These are phyloP conservation scores for Crithidia thermophila DNA, from an alignment of 208 protist species.

Conservation along the genomic window DNA sequence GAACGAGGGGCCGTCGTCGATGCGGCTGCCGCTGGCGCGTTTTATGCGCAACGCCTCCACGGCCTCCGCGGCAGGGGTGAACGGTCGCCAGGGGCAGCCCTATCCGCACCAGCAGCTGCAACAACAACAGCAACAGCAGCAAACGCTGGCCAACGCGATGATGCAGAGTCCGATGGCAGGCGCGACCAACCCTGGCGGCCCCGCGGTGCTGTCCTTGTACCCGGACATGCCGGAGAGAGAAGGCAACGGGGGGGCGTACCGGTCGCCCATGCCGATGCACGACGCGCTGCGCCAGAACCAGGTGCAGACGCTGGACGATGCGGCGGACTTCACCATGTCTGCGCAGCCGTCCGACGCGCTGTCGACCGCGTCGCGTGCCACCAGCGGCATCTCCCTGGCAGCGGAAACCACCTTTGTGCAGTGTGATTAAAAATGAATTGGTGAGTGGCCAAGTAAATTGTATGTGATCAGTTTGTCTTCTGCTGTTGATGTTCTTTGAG, in stretches of 20 bases:
- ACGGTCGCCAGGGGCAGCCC: not conserved
- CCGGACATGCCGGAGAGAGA: not conserved
- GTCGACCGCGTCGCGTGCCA: slow-evolving; percentile 9
- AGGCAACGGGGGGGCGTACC: not conserved
- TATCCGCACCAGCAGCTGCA: not conserved
- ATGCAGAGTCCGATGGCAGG: too few relatives aligned
- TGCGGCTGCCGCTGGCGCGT: slow-evolving; percentile 13
- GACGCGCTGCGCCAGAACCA: slow-evolving; percentile 9
- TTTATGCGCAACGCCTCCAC: slow-evolving; percentile 16
- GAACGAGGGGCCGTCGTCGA: slow-evolving; percentile 16
- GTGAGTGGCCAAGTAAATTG: not conserved
- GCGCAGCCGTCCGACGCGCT: slow-evolving; percentile 3
- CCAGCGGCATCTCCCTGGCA: slow-evolving; percentile 16
- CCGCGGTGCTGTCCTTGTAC: slow-evolving; percentile 1
- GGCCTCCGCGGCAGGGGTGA: not conserved
- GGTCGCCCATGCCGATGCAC: not conserved
- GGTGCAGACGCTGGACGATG: slow-evolving; percentile 9
- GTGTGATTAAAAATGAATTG: not conserved
- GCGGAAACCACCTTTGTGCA: slow-evolving; percentile 17
- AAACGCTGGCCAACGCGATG: not conserved
- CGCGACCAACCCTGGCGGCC: not conserved
- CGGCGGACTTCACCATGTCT: slow-evolving; percentile 7
- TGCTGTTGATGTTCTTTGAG: not conserved
- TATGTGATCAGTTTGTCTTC: not conserved
- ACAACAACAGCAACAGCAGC: slow-evolving; percentile 13